phyloP scores from a whole-genome alignment of 139 green algal species.

The Limnomonas spitsbergensis region DNA sequence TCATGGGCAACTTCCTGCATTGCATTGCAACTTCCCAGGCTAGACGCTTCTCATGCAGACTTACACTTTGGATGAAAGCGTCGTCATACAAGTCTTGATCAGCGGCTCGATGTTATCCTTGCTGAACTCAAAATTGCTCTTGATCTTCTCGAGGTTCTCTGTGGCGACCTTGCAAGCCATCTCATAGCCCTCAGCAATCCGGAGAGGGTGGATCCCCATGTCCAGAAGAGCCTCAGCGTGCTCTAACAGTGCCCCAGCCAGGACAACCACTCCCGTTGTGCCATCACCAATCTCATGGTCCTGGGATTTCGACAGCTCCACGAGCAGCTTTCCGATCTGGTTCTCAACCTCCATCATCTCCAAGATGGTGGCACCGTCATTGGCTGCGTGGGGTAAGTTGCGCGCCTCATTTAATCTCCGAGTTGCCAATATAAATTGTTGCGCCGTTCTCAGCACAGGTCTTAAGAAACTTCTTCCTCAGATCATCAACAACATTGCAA shows the following conservation, averaged over 20 bases:
- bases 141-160: conserved; percentile 77
- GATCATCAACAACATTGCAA: conserved; percentile 1
- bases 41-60: no score
- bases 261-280: conserved; percentile 94
- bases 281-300: conserved; percentile 91
- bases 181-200: conserved; percentile 97
- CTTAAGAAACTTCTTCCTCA: no score
- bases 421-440: no score
- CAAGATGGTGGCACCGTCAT: conserved; percentile 98
- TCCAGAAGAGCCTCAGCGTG: conserved; percentile 94
- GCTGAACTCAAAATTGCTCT: conserved; percentile 80
- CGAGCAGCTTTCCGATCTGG: conserved; percentile 98
- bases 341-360: conserved; percentile 99
- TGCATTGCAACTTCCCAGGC: no score
- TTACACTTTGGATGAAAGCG: conserved; percentile 98
- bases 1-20: no score
- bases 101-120: conserved; percentile 85
- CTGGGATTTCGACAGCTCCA: conserved; percentile 89
- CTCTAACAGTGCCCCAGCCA: conserved; percentile 61
- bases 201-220: conserved; percentile 94
- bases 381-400: conserved; percentile 65
- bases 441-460: no score
- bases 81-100: conserved; percentile 98
- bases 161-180: conserved; percentile 91
- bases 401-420: no score